These are phyloP conservation scores for Verticillium isaacii DNA, from an alignment of 2,329 filamentous ascomycete genomes.

Conservation along the genomic window DNA sequence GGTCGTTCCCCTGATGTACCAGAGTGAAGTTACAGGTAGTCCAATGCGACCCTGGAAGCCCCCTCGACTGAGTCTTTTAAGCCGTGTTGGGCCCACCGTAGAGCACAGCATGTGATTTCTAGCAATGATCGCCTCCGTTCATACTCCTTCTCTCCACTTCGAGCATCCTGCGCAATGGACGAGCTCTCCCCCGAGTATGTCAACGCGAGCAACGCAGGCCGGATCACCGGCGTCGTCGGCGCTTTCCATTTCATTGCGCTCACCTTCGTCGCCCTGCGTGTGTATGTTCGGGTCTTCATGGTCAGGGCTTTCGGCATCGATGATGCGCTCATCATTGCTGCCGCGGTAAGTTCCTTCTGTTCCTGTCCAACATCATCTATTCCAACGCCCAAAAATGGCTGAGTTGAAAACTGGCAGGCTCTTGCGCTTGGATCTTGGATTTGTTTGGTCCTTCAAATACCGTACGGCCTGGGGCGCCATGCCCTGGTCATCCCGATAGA, in stretches of 20 bases:
- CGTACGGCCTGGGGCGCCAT: slow-evolving; percentile 16
- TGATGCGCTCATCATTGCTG: slow-evolving; percentile 19
- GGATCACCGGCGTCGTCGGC: slow-evolving; percentile 13
- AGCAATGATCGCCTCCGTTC: neutral
- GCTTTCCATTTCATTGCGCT: slow-evolving; percentile 16
- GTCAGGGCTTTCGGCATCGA: slow-evolving; percentile 20
- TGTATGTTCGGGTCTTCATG: slow-evolving; percentile 18
- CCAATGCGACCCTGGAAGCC: neutral
- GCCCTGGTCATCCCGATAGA: slow-evolving; percentile 5
- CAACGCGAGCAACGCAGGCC: slow-evolving; percentile 9
- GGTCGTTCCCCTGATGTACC: neutral
- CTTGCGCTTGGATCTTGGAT: slow-evolving; percentile 16
- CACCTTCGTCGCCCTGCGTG: slow-evolving; percentile 15
- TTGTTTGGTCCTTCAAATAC: slow-evolving; percentile 17
- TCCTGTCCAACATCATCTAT: neutral
- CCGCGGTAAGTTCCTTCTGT: slow-evolving; percentile 10
- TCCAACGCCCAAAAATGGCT: neutral
- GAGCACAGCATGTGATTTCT: neutral
- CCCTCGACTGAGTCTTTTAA: neutral
- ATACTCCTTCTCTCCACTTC: neutral
- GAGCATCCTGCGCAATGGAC: neutral
- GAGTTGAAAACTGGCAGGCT: neutral
- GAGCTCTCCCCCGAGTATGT: slow-evolving; percentile 4
- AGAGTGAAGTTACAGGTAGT: neutral
- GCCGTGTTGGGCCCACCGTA: neutral